Evolutionary conservation across 345 rosid genomes (phyloP).

Genomic region (Trapa incisa): DNA sequence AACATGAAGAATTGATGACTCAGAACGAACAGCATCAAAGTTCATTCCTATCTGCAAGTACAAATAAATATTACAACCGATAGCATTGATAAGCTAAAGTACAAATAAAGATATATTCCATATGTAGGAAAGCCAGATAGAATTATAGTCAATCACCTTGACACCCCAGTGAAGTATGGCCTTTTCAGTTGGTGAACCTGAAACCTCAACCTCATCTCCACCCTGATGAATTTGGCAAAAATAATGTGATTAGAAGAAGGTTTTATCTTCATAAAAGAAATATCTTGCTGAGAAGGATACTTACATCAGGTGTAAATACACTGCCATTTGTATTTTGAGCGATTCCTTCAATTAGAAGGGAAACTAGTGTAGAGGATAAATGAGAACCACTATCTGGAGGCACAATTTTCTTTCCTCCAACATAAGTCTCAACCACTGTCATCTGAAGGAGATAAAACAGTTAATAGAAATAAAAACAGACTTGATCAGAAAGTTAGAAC

Average conservation of each 20-base stretch:
- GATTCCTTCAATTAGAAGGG: constrained; percentile 56
- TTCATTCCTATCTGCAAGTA: constrained; percentile 76
- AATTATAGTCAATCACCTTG: constrained; percentile 35
- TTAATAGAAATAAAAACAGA: not conserved
- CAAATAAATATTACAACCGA: not conserved
- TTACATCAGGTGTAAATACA: constrained; percentile 60
- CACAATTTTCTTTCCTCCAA: constrained; percentile 41
- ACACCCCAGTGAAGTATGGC: constrained; percentile 78
- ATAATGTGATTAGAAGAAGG: not conserved
- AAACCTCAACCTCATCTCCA: constrained; percentile 61
- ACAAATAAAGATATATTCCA: not conserved
- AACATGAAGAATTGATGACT: constrained; percentile 54
- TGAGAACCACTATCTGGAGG: constrained; percentile 35
- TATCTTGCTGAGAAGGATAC: constrained; percentile 3
- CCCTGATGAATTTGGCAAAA: constrained; percentile 21
- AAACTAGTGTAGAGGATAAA: constrained; percentile 25
- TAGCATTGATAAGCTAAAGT: not conserved
- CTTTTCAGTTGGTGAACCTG: constrained; percentile 94
- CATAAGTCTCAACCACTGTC: constrained; percentile 76
- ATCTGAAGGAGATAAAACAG: constrained; percentile 28
- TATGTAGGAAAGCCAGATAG: not conserved
- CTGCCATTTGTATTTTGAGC: constrained; percentile 76
- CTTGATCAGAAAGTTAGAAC: not conserved
- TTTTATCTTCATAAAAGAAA: not conserved
- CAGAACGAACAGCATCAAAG: constrained; percentile 46